Conservation (phyloP, 371 early-diverging fungal genomes). For the Mucor sp. region DNA sequence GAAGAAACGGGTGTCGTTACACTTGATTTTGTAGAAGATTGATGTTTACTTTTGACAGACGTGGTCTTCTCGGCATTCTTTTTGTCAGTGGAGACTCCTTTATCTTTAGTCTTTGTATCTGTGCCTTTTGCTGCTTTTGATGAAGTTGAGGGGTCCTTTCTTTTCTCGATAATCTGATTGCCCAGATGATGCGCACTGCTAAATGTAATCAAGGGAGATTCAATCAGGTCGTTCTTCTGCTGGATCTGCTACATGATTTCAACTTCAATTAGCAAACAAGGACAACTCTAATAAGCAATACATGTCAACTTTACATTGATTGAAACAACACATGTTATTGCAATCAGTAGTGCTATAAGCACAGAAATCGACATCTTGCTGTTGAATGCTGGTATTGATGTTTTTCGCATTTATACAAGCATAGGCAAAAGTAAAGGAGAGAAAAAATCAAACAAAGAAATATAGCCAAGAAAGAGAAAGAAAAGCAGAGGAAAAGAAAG, state of each 20-base stretch:
- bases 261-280: neutral
- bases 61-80: neutral
- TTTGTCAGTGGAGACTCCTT: neutral
- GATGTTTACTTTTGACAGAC: neutral
- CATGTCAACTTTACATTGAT: neutral
- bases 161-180: neutral
- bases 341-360: neutral
- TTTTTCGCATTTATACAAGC: neutral
- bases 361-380: neutral
- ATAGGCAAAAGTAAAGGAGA: neutral
- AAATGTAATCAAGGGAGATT: neutral
- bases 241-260: neutral
- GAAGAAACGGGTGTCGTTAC: conserved; percentile 24
- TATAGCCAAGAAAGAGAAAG: neutral
- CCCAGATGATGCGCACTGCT: neutral
- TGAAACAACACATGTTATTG: neutral
- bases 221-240: neutral
- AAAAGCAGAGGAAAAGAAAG: neutral
- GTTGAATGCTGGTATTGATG: neutral
- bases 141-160: neutral
- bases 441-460: neutral
- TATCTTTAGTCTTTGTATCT: neutral
- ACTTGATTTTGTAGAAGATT: conserved; percentile 9
- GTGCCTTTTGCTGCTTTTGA: neutral
- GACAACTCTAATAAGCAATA: neutral